Evolutionary conservation across 495 filamentous ascomycete genomes (phyloP).

Genomic region (Penicillium lividum): DNA sequence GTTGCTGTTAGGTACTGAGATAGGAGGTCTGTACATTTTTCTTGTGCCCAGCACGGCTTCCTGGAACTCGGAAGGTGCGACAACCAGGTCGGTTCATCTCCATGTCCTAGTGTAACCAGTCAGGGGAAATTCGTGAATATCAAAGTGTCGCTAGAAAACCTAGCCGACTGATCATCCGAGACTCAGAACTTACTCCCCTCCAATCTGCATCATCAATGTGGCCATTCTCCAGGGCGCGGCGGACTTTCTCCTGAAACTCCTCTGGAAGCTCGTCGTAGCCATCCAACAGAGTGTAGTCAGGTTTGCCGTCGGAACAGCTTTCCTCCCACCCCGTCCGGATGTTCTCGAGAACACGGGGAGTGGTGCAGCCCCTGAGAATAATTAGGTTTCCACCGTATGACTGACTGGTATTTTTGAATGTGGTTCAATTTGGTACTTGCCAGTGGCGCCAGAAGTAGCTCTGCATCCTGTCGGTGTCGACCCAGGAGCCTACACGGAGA

Average conservation of each 20-base stretch:
- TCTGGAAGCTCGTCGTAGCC: conserved; percentile 70
- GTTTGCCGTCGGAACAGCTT: conserved; percentile 25
- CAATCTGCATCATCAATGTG: conserved; percentile 78
- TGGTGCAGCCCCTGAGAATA: conserved; percentile 71
- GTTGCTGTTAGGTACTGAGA: background rate
- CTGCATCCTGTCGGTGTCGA: conserved; percentile 52
- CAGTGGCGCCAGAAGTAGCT: conserved; percentile 76
- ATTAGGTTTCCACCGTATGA: conserved; percentile 2
- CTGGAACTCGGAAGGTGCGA: conserved; percentile 1
- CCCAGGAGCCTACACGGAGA: conserved; percentile 68
- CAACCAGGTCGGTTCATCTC: conserved; percentile 1
- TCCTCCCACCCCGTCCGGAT: conserved; percentile 40
- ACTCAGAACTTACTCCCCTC: conserved; percentile 63
- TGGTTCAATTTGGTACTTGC: conserved; percentile 45
- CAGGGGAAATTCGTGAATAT: background rate
- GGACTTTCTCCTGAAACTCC: conserved; percentile 63
- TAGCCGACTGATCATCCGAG: background rate
- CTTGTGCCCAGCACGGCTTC: background rate
- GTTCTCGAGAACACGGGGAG: conserved; percentile 61
- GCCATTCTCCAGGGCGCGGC: conserved; percentile 62
- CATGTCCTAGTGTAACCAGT: conserved; percentile 41
- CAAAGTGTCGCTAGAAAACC: background rate
- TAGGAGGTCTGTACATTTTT: background rate
- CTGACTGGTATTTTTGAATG: background rate
- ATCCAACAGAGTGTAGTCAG: conserved; percentile 54